Evolutionary conservation across 768 basidiomycete genomes (phyloP).

Genomic region (Leucocoprinus birnbaumii): DNA sequence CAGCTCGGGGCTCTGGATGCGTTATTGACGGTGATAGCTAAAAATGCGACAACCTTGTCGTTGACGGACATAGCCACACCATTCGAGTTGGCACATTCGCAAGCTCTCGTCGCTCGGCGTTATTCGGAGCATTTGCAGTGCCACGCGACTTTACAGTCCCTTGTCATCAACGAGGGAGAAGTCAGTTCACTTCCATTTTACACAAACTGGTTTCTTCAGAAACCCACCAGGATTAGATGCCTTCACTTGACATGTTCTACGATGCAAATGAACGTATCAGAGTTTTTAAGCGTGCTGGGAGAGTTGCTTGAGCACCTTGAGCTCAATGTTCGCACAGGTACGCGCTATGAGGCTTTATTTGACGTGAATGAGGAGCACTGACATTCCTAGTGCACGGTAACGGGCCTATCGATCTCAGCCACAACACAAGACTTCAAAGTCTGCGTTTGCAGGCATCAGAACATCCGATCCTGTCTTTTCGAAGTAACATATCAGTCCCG

Average conservation of each 20-base stretch:
- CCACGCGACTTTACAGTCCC: not conserved
- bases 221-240: not conserved
- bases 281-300: not conserved
- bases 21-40: not conserved
- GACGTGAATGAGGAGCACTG: not conserved
- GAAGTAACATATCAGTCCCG: not conserved
- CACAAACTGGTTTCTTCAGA: not conserved
- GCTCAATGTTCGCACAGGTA: constrained; percentile 6
- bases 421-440: constrained; percentile 7
- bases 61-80: constrained; percentile 10
- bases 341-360: not conserved
- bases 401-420: constrained; percentile 1
- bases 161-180: constrained; percentile 3
- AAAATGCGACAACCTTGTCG: not conserved
- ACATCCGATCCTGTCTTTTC: not conserved
- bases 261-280: constrained; percentile 1
- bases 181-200: constrained; percentile 7
- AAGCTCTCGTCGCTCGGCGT: too few relatives aligned
- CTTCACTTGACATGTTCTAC: constrained; percentile 8
- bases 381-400: constrained; percentile 1
- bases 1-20: constrained; percentile 7
- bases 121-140: too few relatives aligned
- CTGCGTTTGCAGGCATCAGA: constrained; percentile 1
- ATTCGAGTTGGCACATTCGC: not conserved
- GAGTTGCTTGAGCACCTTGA: constrained; percentile 8